Conservation (phyloP, 345 rosid species). For the Rubroshorea leprosula region DNA sequence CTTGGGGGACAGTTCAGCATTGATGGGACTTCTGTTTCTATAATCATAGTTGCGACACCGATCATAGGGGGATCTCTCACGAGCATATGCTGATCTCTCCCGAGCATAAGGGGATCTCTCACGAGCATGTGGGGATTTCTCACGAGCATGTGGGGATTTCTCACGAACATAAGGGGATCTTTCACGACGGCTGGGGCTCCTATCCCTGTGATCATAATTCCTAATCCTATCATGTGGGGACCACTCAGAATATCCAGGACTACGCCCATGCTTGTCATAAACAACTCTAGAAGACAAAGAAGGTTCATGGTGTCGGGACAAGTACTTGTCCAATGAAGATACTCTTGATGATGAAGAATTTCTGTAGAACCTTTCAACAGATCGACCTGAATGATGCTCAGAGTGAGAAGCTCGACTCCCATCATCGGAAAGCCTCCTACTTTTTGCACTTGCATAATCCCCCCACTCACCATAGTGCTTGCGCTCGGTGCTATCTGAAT, state of each 20-base stretch:
- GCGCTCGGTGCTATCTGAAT: constrained; percentile 60
- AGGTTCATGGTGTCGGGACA: constrained; percentile 70
- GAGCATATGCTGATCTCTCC: constrained; percentile 43
- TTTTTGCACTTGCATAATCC: constrained; percentile 61
- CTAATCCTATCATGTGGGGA: constrained; percentile 68
- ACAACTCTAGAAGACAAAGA: constrained; percentile 57
- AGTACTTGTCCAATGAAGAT: constrained; percentile 55
- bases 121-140: constrained; percentile 23
- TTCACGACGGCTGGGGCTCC: constrained; percentile 62
- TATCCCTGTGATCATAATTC: constrained; percentile 55
- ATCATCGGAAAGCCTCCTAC: constrained; percentile 78
- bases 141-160: constrained; percentile 67
- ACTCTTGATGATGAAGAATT: constrained; percentile 62
- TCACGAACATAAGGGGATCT: constrained; percentile 47
- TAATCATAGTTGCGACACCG: constrained; percentile 59
- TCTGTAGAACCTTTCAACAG: constrained; percentile 53
- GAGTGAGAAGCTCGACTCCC: constrained; percentile 43
- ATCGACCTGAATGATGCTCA: constrained; percentile 60
- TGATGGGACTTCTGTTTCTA: constrained; percentile 73
- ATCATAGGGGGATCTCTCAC: constrained; percentile 71
- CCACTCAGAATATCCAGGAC: constrained; percentile 69
- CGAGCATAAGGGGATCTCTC: constrained; percentile 33
- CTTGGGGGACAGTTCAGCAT: constrained; percentile 57
- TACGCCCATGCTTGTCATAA: constrained; percentile 69
- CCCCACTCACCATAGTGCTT: constrained; percentile 54